Evolutionary conservation across 768 basidiomycete genomes (phyloP).

Genomic region (Suillus lakei): DNA sequence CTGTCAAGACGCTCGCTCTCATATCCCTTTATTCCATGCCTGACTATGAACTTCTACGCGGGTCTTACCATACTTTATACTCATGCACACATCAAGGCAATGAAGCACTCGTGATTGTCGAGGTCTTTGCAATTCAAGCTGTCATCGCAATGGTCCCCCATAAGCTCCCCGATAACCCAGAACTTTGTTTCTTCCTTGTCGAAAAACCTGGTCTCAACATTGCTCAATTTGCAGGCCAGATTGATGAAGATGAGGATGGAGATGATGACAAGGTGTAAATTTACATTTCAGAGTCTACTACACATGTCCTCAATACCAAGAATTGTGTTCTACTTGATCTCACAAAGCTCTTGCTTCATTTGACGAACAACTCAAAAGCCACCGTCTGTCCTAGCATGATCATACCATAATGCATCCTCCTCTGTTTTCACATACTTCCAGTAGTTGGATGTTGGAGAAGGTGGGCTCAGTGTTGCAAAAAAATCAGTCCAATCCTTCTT

Average conservation of each 20-base stretch:
- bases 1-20: conserved; percentile 19
- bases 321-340: too few relatives aligned
- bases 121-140: neutral
- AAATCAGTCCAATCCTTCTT: too few relatives aligned
- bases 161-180: neutral
- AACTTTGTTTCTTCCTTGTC: conserved; percentile 1
- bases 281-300: neutral
- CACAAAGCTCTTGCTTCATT: too few relatives aligned
- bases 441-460: too few relatives aligned
- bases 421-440: too few relatives aligned
- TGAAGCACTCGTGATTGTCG: neutral
- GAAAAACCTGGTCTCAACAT: conserved; percentile 6
- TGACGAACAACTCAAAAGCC: too few relatives aligned
- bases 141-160: conserved; percentile 4
- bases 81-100: conserved; percentile 12
- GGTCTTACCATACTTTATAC: conserved; percentile 5
- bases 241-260: conserved; percentile 2
- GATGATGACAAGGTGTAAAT: neutral
- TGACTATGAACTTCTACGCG: conserved; percentile 11
- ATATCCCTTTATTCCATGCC: conserved; percentile 27
- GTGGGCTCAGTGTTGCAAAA: too few relatives aligned
- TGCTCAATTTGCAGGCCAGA: neutral
- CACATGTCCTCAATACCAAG: neutral
- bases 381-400: too few relatives aligned
- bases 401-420: too few relatives aligned